Conservation (phyloP, 768 basidiomycete genomes). For the Mycena indigotica region DNA sequence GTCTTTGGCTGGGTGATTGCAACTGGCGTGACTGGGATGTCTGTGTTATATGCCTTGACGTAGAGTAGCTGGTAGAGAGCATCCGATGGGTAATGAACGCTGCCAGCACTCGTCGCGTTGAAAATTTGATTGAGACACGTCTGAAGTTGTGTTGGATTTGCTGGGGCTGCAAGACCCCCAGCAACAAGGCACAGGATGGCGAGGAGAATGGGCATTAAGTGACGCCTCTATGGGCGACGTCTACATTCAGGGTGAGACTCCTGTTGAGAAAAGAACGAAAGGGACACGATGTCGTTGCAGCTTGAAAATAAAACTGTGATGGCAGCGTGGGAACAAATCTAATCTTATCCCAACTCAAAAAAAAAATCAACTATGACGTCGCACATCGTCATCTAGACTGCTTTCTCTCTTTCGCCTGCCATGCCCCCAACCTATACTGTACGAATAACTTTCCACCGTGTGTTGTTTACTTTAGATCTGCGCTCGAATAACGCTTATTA, state of each 20-base stretch:
- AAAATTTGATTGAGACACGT: slow-evolving; percentile 20
- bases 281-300: not conserved
- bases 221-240: not conserved
- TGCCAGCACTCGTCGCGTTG: slow-evolving; percentile 5
- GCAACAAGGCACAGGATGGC: not conserved
- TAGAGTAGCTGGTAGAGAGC: slow-evolving; percentile 8
- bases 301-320: not conserved
- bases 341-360: not conserved
- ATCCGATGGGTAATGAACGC: slow-evolving; percentile 15
- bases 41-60: not conserved
- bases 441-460: slow-evolving; percentile 18
- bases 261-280: not conserved
- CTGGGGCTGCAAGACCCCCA: not conserved
- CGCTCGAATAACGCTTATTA: not conserved
- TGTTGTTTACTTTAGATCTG: not conserved
- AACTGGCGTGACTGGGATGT: slow-evolving; percentile 22
- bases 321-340: not conserved
- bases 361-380: not conserved
- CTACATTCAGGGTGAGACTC: not conserved
- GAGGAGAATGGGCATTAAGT: not conserved
- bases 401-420: not conserved
- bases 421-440: slow-evolving; percentile 17
- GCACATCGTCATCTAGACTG: not conserved
- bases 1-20: slow-evolving; percentile 25
- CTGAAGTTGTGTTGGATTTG: slow-evolving; percentile 7